phyloP scores from a whole-genome alignment of 768 basidiomycete genomes.

The Lepiota venenata region DNA sequence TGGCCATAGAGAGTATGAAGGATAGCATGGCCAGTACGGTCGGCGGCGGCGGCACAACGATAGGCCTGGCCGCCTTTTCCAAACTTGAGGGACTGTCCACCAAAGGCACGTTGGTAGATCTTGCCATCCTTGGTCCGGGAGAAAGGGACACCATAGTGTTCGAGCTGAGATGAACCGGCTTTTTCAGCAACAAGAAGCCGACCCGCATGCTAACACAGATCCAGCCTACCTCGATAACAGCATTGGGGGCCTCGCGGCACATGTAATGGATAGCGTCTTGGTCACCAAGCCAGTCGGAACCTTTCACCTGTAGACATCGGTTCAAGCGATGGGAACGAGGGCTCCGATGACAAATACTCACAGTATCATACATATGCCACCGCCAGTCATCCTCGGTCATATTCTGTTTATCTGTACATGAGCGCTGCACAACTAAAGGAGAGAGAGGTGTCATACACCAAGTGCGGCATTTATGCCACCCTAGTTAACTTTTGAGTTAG shows the following conservation, averaged over 20 bases:
- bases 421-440: constrained; percentile 2
- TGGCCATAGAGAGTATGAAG: constrained; percentile 99
- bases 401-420: constrained; percentile 48
- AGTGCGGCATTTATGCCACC: constrained; percentile 99
- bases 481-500: constrained; percentile 34
- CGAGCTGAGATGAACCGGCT: constrained; percentile 55
- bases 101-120: constrained; percentile 99
- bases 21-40: constrained; percentile 97
- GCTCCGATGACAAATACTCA: constrained; percentile 34
- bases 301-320: constrained; percentile 75
- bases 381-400: constrained; percentile 99
- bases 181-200: not conserved
- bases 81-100: constrained; percentile 94
- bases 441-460: constrained; percentile 53
- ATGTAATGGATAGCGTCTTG: constrained; percentile 99
- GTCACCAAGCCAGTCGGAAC: constrained; percentile 99
- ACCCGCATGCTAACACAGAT: not conserved
- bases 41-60: constrained; percentile 97
- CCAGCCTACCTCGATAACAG: constrained; percentile 78
- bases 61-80: constrained; percentile 99
- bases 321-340: constrained; percentile 14
- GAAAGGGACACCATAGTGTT: constrained; percentile 98
- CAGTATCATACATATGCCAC: constrained; percentile 98
- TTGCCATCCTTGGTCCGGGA: constrained; percentile 98
- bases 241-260: constrained; percentile 94